These are phyloP conservation scores for Cystobasidium onofrii DNA, from an alignment of 768 basidiomycete genomes.

Conservation along the genomic window DNA sequence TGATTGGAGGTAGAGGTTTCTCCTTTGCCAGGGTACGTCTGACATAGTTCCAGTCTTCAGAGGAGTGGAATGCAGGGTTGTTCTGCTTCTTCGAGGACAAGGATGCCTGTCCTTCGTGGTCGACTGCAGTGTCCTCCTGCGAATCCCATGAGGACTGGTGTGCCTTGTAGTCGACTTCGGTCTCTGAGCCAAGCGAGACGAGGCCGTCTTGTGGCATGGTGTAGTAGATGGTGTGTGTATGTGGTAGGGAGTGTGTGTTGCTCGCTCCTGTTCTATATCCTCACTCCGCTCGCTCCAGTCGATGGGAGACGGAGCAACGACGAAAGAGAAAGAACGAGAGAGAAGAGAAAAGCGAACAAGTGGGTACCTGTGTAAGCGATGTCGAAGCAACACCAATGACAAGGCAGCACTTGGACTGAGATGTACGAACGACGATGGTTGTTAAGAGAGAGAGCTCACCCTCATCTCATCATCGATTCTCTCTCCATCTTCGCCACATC, in stretches of 20 bases:
- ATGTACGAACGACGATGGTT: too few species aligned
- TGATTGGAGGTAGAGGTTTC: constrained; percentile 49
- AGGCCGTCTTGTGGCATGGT: constrained; percentile 7
- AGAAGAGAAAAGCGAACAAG: too few species aligned
- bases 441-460: not conserved
- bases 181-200: not conserved
- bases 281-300: not conserved
- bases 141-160: constrained; percentile 3
- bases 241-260: not conserved
- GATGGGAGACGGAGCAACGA: not conserved
- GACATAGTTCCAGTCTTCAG: constrained; percentile 44
- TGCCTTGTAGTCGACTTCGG: constrained; percentile 1
- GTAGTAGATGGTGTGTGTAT: not conserved
- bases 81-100: not conserved
- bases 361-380: too few species aligned
- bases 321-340: too few species aligned
- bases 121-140: constrained; percentile 4
- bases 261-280: not conserved
- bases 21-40: constrained; percentile 47
- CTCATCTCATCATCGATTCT: not conserved
- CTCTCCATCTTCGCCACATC: not conserved
- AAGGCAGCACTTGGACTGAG: too few species aligned
- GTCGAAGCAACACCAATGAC: too few species aligned
- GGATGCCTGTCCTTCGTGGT: not conserved
- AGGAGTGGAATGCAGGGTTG: not conserved